Evolutionary conservation across 352 stramenopile genomes (phyloP), one percentile per base, ranked within the genome.

Genomic region (Globisporangium mamillatum): DNA sequence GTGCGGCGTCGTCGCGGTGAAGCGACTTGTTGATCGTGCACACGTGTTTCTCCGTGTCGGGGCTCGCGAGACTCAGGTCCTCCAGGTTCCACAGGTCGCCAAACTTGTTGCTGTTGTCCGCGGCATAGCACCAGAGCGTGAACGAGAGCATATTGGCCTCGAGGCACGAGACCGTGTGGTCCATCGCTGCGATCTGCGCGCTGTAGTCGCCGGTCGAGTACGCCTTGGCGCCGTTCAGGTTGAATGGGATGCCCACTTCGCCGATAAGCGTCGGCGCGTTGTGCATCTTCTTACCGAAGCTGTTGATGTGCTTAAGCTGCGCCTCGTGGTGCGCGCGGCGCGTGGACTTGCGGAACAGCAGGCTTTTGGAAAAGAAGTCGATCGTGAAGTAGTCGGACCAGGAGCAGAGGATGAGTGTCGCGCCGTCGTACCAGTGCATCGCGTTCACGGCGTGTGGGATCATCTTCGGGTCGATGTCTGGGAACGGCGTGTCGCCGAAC

Each of bases 111-210:
- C 62, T 80, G 65, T 97, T 96, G 64, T 90, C 78, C 9, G 88
- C 80, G 22, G 87, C 84, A 77, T 98, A 98, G 65, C 86, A 95
- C 92, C 91, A 98, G n/a, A 97, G 69, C 54, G 90, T 97, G 71
- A 93, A 98, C 52, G 78, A 91, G 14, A 94, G 63, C 65, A 93
- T 38, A 57, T 86, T 90, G 36, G 78, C 77, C 63, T 96, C 89
- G 12, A 96, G 70, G n/a, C 75, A 84, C 59, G 75, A 70, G 25
- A 96, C 79, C 9, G 86, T 95, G 68, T 88, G 80, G 76, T 94
- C 77, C 55, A 95, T 61, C n/a, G 86, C 87, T 12, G 79, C 75
- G 18, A 75, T 65, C 52, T 90, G 80, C 2, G 68, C 73, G 16
- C 62, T 63, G 62, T 84, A 93, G 66, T 93, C 69, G 24, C 79